These are phyloP conservation scores for Hanseniaspora meyeri DNA, from an alignment of 805 yeast genomes.

Conservation along the genomic window DNA sequence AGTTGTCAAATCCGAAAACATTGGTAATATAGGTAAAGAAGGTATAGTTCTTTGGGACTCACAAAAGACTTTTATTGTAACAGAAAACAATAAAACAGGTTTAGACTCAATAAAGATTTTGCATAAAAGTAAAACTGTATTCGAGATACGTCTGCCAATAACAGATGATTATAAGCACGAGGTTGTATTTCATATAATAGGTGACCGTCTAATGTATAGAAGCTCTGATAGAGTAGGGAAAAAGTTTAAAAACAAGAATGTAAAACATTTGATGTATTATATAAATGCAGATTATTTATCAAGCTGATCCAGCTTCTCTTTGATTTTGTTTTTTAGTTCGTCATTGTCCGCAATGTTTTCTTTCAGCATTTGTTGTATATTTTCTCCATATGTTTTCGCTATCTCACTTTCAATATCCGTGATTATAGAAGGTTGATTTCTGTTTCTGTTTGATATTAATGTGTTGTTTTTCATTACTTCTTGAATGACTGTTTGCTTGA, in stretches of 20 bases:
- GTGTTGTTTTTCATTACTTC: slow-evolving; percentile 25
- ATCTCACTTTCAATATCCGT: slow-evolving; percentile 26
- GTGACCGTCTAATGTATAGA: slow-evolving; percentile 65
- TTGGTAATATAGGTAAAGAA: slow-evolving; percentile 42
- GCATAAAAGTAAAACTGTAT: slow-evolving; percentile 55
- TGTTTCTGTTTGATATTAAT: slow-evolving; percentile 20
- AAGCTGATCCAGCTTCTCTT: slow-evolving; percentile 14
- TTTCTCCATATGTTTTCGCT: slow-evolving; percentile 20
- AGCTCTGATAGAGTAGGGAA: slow-evolving; percentile 70
- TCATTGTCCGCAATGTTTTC: slow-evolving; percentile 17
- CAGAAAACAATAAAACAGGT: slow-evolving; percentile 35
- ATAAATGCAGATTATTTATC: slow-evolving; percentile 13
- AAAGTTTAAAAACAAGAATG: slow-evolving; percentile 71
- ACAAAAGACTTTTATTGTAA: slow-evolving; percentile 48
- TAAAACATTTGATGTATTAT: slow-evolving; percentile 40
- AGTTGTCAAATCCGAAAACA: slow-evolving; percentile 47
- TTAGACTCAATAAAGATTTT: slow-evolving; percentile 58
- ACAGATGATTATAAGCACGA: slow-evolving; percentile 14
- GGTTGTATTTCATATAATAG: slow-evolving; percentile 54
- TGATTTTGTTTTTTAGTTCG: slow-evolving; percentile 18
- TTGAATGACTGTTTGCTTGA: slow-evolving; percentile 21
- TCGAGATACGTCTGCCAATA: slow-evolving; percentile 39
- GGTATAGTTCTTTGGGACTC: slow-evolving; percentile 84
- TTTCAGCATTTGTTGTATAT: slow-evolving; percentile 19
- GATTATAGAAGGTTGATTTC: slow-evolving; percentile 26